phyloP scores from a whole-genome alignment of 495 filamentous ascomycete genomes.

The Immersiella caudata region DNA sequence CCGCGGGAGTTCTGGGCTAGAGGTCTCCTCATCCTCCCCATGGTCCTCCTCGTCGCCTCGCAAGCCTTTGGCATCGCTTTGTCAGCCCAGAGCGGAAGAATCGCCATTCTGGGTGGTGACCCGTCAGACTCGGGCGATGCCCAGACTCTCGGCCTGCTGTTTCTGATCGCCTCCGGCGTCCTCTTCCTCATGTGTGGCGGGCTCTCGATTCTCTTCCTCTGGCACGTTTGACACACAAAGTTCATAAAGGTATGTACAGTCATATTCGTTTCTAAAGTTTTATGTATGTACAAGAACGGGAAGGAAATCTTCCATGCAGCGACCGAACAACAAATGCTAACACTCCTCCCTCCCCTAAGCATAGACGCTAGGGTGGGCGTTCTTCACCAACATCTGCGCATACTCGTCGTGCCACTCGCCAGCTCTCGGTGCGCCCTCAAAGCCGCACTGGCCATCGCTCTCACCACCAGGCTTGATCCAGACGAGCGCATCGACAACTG shows the following conservation, averaged over 20 bases:
- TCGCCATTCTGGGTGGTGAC: slow-evolving; percentile 1
- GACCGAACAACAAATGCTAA: no score
- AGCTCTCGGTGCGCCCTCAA: slow-evolving; percentile 63
- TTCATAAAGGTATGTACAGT: no score
- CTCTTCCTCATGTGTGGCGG: no score
- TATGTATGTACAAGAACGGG: not conserved
- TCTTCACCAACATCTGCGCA: slow-evolving; percentile 65
- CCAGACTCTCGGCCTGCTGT: no score
- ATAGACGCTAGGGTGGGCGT: slow-evolving; percentile 32
- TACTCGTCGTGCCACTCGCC: slow-evolving; percentile 74
- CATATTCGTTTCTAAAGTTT: not conserved
- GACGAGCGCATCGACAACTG: slow-evolving; percentile 70
- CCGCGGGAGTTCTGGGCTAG: not conserved
- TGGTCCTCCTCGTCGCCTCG: not conserved
- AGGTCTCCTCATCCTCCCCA: not conserved
- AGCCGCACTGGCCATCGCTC: slow-evolving; percentile 71
- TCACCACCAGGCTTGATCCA: slow-evolving; percentile 83
- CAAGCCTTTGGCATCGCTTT: not conserved
- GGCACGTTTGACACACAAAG: no score
- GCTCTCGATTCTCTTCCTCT: no score
- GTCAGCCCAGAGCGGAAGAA: not conserved
- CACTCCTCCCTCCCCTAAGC: not conserved
- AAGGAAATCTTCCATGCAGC: not conserved
- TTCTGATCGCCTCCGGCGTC: no score
- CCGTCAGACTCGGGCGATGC: no score